Evolutionary conservation across 257 asterid genomes (phyloP), one percentile per base, ranked within the genome.

Genomic region (Thymus mandschuricus): DNA sequence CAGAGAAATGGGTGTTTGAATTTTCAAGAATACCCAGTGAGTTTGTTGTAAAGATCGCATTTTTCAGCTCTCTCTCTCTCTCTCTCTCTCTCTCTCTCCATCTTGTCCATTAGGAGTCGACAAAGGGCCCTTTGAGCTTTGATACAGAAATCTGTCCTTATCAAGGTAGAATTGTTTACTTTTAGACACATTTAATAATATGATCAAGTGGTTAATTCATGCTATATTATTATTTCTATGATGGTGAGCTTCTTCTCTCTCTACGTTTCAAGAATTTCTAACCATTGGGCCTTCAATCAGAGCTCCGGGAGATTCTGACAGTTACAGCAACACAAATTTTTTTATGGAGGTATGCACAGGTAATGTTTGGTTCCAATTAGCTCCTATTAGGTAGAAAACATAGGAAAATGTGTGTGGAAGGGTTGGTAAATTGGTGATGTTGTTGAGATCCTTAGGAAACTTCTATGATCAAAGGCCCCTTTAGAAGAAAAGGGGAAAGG

Each of bases 71-170:
- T 64, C 78, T 68, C 79, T 77, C 73, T 34, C 30, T 35, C 64
- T 44, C 40, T 21, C 75, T 73, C 34, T 64, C 78, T 68, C 79
- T 77, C 73, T 34, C 30, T 43, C 64, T 44, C 56, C 38, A 56
- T 76, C 72, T 75, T 77, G 75, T 70, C 75, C 69, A 62, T 67
- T 66, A 45, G 61, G 72, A 68, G 69, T 74, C 76, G 80, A 77
- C 82, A 54, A 59, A 74, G 75, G 79, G 76, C 43, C 60, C 75
- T 69, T 63, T 59, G 78, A 21, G 21, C 21, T 21, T 55, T 73
- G 62, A 58, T 86, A 51, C 73, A 70, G 78, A 66, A 83, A 83
- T 30, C 78, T 72, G 90, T 90, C 97, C 30, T 79, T 55, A 71
- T 86, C 93, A 38, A 80, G 77, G 80, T 75, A 59, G 74, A 59